Base-by-base conservation (phyloP, 768 basidiomycete species). In the Trametes coccinea region DNA sequence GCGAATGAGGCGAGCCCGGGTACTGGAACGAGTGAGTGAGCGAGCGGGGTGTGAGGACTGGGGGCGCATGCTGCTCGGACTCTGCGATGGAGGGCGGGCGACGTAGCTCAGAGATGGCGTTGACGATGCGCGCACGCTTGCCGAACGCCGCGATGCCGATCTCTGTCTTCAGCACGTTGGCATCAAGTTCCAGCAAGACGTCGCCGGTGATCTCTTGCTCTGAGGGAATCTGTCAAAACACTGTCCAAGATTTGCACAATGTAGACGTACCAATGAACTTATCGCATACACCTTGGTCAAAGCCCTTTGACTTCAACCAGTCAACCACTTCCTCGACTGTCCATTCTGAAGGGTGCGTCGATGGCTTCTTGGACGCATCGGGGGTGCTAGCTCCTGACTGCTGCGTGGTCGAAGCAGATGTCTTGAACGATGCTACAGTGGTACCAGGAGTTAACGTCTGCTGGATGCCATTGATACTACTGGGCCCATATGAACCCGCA, bases 131-230 rank as follows among this genome's bases (percentile, higher is more conserved):
- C 73, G 93, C 82, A 16, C 97, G 92, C 72, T 97, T 97, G 11
- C 97, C 97, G 67, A 96, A 97, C 3, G 94, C 94, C 69, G 82
- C 78, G 65, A 99, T 93, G 27, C 95, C 97, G 55, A 99, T 89
- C 77, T 98, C 95, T 9, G 78, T 80, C 77, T 98, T 98, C 68
- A 99, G 87, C 14, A 97, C 81, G 69, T 89, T 90, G 56, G 88
- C 85, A 64, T 98, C 94, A 61, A 98, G 89, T 69, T 97, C 96
- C 57, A 98, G 86, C 6, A 99, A 84, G 34, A 98, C 92, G 68
- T 99, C 97, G 17, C 97, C 97, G 0, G 95, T 92, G 56, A 99
- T 98, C 77, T 99, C 97, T 85, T 99, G 95, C 76, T 98, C 96
- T 95, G 71, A 44, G 62, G 30, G 2, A 52, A 33, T 7, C 61